Conservation (phyloP, 352 stramenopile genomes). For the Globisporangium okanoganense region DNA sequence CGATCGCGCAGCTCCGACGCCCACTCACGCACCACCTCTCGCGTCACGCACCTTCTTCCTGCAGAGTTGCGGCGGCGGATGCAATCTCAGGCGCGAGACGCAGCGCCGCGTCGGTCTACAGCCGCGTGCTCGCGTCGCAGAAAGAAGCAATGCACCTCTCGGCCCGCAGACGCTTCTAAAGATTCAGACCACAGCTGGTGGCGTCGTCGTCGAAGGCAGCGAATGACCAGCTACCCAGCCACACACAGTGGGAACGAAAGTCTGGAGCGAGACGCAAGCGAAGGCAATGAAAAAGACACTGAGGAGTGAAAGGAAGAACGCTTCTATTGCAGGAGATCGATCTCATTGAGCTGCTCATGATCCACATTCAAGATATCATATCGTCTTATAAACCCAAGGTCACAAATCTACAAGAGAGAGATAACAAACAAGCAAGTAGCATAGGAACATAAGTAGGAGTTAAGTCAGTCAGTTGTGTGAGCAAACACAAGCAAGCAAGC, state of each 20-base stretch:
- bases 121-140: constrained; percentile 24
- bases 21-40: constrained; percentile 12
- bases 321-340: constrained; percentile 8
- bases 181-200: too few relatives aligned
- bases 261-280: too few relatives aligned
- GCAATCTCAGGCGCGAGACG: constrained; percentile 7
- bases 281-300: not conserved
- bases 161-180: constrained; percentile 25
- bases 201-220: constrained; percentile 11
- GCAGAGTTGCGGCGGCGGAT: constrained; percentile 2
- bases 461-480: not conserved
- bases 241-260: not conserved
- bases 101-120: constrained; percentile 15
- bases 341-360: not conserved
- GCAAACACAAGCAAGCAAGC: not conserved
- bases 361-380: not conserved
- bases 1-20: constrained; percentile 15
- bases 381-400: constrained; percentile 40
- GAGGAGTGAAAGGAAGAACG: not conserved
- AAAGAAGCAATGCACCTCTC: constrained; percentile 26
- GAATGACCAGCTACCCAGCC: not conserved
- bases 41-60: not conserved
- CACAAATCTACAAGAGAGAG: constrained; percentile 33
- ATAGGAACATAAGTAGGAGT: constrained; percentile 11
- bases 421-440: constrained; percentile 4